Evolutionary conservation across 805 yeast genomes (phyloP).

Genomic region (Pichia paraexigua): DNA sequence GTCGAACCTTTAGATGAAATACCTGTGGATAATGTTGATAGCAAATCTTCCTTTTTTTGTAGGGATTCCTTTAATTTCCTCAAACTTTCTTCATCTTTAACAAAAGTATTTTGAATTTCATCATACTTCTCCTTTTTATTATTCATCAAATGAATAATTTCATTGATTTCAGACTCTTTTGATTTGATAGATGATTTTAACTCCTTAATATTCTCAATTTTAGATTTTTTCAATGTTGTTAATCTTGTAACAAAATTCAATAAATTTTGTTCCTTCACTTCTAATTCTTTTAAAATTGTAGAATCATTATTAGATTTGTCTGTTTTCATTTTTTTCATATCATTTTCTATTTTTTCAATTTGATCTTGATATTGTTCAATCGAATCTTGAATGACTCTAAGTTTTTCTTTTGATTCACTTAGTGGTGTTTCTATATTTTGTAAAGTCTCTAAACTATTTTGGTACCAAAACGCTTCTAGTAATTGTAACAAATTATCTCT

Average conservation of each 20-base stretch:
- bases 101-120: slow-evolving; percentile 37
- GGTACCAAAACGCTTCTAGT: slow-evolving; percentile 15
- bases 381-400: slow-evolving; percentile 32
- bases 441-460: slow-evolving; percentile 24
- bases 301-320: slow-evolving; percentile 45
- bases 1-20: slow-evolving; percentile 75
- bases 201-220: slow-evolving; percentile 49
- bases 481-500: slow-evolving; percentile 9
- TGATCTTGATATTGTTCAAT: slow-evolving; percentile 36
- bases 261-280: slow-evolving; percentile 44
- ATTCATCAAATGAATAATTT: slow-evolving; percentile 22
- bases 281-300: slow-evolving; percentile 51
- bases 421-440: slow-evolving; percentile 3
- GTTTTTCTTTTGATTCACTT: neutral
- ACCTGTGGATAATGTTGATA: slow-evolving; percentile 80
- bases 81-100: slow-evolving; percentile 36
- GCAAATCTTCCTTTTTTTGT: slow-evolving; percentile 62
- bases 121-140: slow-evolving; percentile 3
- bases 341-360: slow-evolving; percentile 41
- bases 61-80: slow-evolving; percentile 38
- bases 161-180: slow-evolving; percentile 30
- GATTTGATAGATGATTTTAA: slow-evolving; percentile 32
- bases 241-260: slow-evolving; percentile 62
- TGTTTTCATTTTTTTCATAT: slow-evolving; percentile 45
- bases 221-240: slow-evolving; percentile 54